A percentile compares a stretch with the other conserved stretches of the same genome.
These are phyloP conservation scores for Rhodosporidiobolus sp. DNA, from an alignment of 768 basidiomycete genomes.

Conservation along the genomic window DNA sequence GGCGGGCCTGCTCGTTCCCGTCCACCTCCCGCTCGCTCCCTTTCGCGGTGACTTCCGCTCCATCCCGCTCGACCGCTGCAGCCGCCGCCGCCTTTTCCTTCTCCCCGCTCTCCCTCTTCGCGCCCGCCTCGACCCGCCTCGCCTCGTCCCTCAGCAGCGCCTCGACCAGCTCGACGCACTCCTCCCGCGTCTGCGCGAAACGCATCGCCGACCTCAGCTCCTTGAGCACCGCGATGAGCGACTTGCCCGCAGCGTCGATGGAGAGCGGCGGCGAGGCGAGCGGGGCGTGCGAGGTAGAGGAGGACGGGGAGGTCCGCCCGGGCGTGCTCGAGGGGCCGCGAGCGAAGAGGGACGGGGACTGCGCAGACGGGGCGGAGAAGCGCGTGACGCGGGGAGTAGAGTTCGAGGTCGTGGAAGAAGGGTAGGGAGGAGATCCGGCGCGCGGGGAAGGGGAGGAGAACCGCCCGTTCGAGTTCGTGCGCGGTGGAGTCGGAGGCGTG, in stretches of 20 bases:
- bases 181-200: not conserved
- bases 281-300: not conserved
- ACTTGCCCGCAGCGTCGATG: not conserved
- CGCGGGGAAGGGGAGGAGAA: not conserved
- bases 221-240: not conserved
- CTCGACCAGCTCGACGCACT: slow-evolving; percentile 8
- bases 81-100: not conserved
- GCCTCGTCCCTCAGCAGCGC: slow-evolving; percentile 7
- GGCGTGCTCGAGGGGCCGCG: too few relatives aligned
- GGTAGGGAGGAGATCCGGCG: not conserved
- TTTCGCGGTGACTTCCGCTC: too few relatives aligned
- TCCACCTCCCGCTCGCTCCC: too few relatives aligned
- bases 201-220: not conserved
- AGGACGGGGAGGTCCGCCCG: too few relatives aligned
- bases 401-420: not conserved
- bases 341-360: too few relatives aligned
- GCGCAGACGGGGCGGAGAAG: not conserved
- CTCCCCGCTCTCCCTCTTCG: not conserved
- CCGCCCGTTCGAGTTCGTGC: not conserved
- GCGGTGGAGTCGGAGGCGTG: too few relatives aligned
- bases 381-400: not conserved
- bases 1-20: not conserved
- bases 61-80: not conserved
- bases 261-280: not conserved
- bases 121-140: not conserved